Evolutionary conservation across 768 basidiomycete species (phyloP).

Genomic region (Boletus huronensis): DNA sequence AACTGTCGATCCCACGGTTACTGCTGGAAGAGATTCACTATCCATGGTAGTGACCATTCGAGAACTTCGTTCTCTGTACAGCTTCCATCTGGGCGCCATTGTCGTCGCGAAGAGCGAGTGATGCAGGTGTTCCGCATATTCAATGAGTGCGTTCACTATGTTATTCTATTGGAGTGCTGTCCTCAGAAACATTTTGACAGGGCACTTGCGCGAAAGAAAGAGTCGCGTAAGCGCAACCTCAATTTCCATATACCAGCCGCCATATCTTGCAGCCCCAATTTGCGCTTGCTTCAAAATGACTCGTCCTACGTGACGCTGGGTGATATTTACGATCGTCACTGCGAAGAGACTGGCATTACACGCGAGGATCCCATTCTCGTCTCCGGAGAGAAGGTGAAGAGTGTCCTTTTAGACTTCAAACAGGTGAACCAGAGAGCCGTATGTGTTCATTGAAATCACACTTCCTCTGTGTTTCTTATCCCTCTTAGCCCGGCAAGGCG

Average conservation of each 20-base stretch:
- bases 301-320: constrained; percentile 86
- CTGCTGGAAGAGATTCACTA: constrained; percentile 85
- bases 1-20: constrained; percentile 82
- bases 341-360: constrained; percentile 66
- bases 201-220: constrained; percentile 82
- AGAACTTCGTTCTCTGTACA: constrained; percentile 88
- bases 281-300: constrained; percentile 89
- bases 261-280: constrained; percentile 75
- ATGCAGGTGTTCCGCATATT: constrained; percentile 93
- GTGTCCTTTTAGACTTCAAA: constrained; percentile 58
- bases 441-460: constrained; percentile 6
- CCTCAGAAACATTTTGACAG: constrained; percentile 38
- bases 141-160: constrained; percentile 61
- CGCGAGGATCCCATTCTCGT: constrained; percentile 87
- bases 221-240: constrained; percentile 88
- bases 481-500: constrained; percentile 50
- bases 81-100: constrained; percentile 77
- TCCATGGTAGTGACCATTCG: constrained; percentile 90
- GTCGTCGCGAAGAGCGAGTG: constrained; percentile 88
- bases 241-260: constrained; percentile 88
- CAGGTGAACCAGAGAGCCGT: constrained; percentile 44
- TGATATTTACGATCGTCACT: constrained; percentile 92
- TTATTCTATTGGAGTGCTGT: neutral
- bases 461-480: neutral
- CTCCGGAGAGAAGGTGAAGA: constrained; percentile 80